phyloP scores from a whole-genome alignment of 192 early-diverging fungal genomes.

The Umbelopsis sp. region DNA sequence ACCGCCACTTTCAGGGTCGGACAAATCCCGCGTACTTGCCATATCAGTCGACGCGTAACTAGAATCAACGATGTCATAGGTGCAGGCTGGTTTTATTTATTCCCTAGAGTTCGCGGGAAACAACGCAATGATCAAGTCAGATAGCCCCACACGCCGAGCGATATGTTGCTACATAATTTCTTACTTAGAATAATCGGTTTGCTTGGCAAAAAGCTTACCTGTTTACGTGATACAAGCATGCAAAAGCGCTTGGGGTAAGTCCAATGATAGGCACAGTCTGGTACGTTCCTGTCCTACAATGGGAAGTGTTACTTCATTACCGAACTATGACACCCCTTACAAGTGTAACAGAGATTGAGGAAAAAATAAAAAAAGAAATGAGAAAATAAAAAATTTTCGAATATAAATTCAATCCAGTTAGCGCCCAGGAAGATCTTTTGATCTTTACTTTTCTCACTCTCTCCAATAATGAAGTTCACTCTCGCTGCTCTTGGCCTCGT shows the following conservation, averaged over 20 bases:
- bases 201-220: background rate
- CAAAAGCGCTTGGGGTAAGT: no score
- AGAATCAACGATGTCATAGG: background rate
- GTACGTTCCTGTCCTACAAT: no score
- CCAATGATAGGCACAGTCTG: no score
- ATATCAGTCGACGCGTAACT: background rate
- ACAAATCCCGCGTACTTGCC: background rate
- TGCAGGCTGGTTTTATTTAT: background rate
- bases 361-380: background rate
- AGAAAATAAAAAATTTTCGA: background rate
- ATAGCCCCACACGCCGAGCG: no score
- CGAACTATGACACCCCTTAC: slow-evolving; percentile 14
- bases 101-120: no score
- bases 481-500: background rate
- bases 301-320: background rate
- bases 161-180: background rate
- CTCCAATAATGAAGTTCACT: slow-evolving; percentile 12
- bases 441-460: background rate
- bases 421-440: background rate
- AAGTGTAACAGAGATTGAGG: background rate
- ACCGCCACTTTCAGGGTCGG: slow-evolving; percentile 2
- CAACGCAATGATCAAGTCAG: no score
- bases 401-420: background rate
- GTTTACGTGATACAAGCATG: background rate
- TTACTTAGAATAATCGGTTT: background rate